These are phyloP conservation scores for Colletotrichum orbiculare DNA, from an alignment of 2,329 filamentous ascomycete species.

Conservation along the genomic window DNA sequence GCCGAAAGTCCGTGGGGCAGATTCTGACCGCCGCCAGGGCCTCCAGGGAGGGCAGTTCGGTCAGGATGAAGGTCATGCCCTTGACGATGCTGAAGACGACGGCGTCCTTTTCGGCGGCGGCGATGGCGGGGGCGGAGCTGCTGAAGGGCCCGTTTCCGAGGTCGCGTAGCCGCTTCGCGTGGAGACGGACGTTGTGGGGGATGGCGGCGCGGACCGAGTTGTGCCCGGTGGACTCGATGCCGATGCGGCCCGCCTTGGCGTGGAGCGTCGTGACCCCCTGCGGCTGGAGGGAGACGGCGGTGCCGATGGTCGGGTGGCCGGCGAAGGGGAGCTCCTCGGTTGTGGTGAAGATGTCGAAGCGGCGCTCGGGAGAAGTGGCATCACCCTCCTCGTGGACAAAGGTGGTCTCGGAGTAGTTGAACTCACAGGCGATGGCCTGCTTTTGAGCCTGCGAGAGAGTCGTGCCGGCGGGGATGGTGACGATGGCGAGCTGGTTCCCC, in stretches of 20 bases:
- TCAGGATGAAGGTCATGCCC: slow-evolving; percentile 79
- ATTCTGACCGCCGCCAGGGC: slow-evolving; percentile 59
- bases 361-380: slow-evolving; percentile 48
- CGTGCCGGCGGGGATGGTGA: slow-evolving; percentile 60
- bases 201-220: slow-evolving; percentile 69
- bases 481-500: slow-evolving; percentile 71
- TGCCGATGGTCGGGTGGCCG: slow-evolving; percentile 71
- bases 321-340: slow-evolving; percentile 68
- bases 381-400: slow-evolving; percentile 64
- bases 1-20: slow-evolving; percentile 47
- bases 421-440: slow-evolving; percentile 69
- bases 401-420: slow-evolving; percentile 73
- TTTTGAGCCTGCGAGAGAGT: slow-evolving; percentile 63
- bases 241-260: slow-evolving; percentile 68
- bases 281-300: slow-evolving; percentile 60
- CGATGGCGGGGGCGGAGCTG: not conserved
- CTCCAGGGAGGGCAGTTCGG: slow-evolving; percentile 70
- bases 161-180: slow-evolving; percentile 13
- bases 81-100: slow-evolving; percentile 73
- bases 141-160: slow-evolving; percentile 21
- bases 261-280: slow-evolving; percentile 55
- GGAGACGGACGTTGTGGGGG: slow-evolving; percentile 63
- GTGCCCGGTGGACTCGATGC: slow-evolving; percentile 51
- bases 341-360: slow-evolving; percentile 70
- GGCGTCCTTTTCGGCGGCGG: slow-evolving; percentile 48